Percentiles rank a stretch among this genome's conserved stretches.
Conservation (phyloP, 2,329 filamentous ascomycete genomes). For the Chrysoporthe austroafricana region DNA sequence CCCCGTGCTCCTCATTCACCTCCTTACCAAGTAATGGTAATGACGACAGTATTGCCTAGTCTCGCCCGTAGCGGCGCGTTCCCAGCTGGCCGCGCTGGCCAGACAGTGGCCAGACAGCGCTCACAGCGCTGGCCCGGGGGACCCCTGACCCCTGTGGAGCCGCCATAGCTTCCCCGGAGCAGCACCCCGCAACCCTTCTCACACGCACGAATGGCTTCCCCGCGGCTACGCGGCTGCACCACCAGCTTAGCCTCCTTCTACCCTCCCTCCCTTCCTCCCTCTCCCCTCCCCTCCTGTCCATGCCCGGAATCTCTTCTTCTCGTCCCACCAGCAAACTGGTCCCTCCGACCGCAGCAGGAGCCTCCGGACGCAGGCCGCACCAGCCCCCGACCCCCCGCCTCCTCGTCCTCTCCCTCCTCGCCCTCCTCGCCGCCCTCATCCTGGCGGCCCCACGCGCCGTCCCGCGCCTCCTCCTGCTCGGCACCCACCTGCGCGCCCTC, state of each 20-base stretch:
- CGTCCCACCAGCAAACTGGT: conserved; percentile 44
- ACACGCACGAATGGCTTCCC: background rate
- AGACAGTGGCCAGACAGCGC: too few relatives aligned
- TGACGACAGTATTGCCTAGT: too few relatives aligned
- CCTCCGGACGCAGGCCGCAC: conserved; percentile 28
- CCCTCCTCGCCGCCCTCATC: conserved; percentile 60
- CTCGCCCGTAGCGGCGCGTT: too few relatives aligned
- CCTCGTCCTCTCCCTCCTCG: conserved; percentile 62
- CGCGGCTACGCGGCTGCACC: conserved; percentile 16
- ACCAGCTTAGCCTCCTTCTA: conserved; percentile 16
- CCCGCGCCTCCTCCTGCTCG: conserved; percentile 61
- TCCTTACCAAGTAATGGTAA: too few relatives aligned
- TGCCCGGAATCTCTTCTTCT: conserved; percentile 29
- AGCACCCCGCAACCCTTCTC: conserved; percentile 24
- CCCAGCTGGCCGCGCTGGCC: too few relatives aligned
- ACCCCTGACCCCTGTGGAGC: too few relatives aligned
- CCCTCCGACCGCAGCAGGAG: conserved; percentile 33
- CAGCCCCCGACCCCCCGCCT: conserved; percentile 44
- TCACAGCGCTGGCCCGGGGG: too few relatives aligned
- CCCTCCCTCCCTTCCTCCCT: too few relatives aligned
- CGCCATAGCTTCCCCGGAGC: background rate
- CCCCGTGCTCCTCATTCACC: too few relatives aligned
- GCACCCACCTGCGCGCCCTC: conserved; percentile 56
- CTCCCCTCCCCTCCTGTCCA: conserved; percentile 1
- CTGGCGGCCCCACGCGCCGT: conserved; percentile 68